These are phyloP conservation scores for Massariosphaeria phaeospora DNA, from an alignment of 495 filamentous ascomycete species.

Conservation along the genomic window DNA sequence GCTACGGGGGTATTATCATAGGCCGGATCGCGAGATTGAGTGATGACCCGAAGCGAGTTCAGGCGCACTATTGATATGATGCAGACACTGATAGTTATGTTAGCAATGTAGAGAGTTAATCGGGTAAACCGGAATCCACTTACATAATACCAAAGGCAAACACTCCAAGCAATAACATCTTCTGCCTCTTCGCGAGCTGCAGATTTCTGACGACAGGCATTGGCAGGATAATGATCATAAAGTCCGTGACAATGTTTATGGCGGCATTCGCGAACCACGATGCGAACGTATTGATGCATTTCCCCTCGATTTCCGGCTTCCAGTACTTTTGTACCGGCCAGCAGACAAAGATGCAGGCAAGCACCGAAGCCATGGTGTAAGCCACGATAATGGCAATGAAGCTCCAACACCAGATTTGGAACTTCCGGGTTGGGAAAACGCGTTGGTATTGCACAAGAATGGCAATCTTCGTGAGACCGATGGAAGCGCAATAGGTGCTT, in stretches of 20 bases:
- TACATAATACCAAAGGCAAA: slow-evolving; percentile 38
- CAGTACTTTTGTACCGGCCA: slow-evolving; percentile 38
- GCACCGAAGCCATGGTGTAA: slow-evolving; percentile 31
- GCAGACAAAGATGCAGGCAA: slow-evolving; percentile 35
- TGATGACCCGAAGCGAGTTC: slow-evolving; percentile 33
- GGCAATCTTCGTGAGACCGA: slow-evolving; percentile 33
- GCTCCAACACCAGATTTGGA: slow-evolving; percentile 24
- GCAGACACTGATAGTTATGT: slow-evolving; percentile 24
- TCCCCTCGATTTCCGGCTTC: slow-evolving; percentile 32
- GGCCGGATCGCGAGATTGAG: slow-evolving; percentile 27
- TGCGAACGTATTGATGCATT: slow-evolving; percentile 45
- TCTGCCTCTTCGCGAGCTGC: slow-evolving; percentile 32
- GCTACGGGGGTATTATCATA: slow-evolving; percentile 35
- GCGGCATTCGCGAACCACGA: slow-evolving; percentile 49
- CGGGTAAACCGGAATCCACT: slow-evolving; percentile 8
- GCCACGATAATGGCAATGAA: slow-evolving; percentile 29
- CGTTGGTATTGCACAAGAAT: slow-evolving; percentile 36
- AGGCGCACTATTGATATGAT: slow-evolving; percentile 37
- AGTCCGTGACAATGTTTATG: slow-evolving; percentile 51
- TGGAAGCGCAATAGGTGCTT: slow-evolving; percentile 27
- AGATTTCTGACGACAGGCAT: slow-evolving; percentile 32
- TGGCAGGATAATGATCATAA: slow-evolving; percentile 44
- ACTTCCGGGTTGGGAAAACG: slow-evolving; percentile 26
- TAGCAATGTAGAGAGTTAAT: background rate
- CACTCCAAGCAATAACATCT: slow-evolving; percentile 32